phyloP scores from a whole-genome alignment of 2,329 filamentous ascomycete species.

The Fusarium gaditjirri region DNA sequence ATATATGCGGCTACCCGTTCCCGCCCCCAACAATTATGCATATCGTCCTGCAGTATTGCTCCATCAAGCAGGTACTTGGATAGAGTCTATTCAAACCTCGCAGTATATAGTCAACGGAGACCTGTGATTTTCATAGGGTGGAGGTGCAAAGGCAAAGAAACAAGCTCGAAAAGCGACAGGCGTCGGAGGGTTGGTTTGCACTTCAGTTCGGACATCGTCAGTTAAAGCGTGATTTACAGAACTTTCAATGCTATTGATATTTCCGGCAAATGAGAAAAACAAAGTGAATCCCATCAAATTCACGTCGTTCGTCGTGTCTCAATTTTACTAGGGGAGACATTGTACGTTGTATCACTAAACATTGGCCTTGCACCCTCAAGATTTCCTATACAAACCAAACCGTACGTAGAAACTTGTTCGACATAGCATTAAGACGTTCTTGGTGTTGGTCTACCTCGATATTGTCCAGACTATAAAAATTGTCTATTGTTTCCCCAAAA shows the following conservation, averaged over 20 bases:
- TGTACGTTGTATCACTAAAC: background rate
- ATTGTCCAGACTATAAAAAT: background rate
- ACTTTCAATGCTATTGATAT: background rate
- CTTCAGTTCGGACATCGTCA: background rate
- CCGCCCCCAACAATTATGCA: background rate
- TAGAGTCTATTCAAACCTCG: background rate
- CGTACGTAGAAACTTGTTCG: background rate
- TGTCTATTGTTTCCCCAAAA: background rate
- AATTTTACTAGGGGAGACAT: background rate
- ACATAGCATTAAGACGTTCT: background rate
- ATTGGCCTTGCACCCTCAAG: background rate
- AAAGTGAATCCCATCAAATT: background rate
- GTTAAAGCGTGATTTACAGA: background rate
- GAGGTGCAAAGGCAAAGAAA: background rate
- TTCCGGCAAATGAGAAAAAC: background rate
- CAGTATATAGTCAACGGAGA: background rate
- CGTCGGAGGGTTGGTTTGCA: slow-evolving; percentile 5
- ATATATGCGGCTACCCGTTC: background rate
- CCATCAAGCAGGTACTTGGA: background rate
- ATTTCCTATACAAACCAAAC: background rate
- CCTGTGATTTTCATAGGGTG: background rate
- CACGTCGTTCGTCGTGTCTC: background rate
- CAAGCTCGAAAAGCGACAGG: slow-evolving; percentile 1
- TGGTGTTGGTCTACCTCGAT: background rate
- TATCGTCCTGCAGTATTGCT: background rate